Evolutionary conservation across 2,329 filamentous ascomycete genomes (phyloP).

Genomic region (Periglandula ipomoeae): DNA sequence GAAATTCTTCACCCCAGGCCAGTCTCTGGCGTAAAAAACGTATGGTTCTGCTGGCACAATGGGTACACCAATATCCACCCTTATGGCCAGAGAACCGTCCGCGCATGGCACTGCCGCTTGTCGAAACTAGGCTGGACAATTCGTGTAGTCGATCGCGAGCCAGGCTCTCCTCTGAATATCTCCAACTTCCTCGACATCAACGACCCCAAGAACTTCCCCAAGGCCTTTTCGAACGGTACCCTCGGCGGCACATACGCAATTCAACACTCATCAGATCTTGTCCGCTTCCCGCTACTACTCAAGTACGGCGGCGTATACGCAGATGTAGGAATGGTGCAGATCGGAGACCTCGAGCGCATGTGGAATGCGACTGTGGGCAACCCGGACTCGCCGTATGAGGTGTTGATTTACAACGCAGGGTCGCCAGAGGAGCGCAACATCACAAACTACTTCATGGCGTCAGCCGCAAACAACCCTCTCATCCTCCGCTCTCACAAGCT

Average conservation of each 20-base stretch:
- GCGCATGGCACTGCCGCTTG: slow-evolving; percentile 45
- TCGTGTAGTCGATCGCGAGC: slow-evolving; percentile 38
- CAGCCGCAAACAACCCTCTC: slow-evolving; percentile 31
- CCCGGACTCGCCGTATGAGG: slow-evolving; percentile 33
- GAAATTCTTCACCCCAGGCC: slow-evolving; percentile 29
- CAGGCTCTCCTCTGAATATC: slow-evolving; percentile 37
- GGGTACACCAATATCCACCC: slow-evolving; percentile 39
- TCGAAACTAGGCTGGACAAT: slow-evolving; percentile 41
- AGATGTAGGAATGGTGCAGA: slow-evolving; percentile 47
- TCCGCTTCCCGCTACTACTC: slow-evolving; percentile 47
- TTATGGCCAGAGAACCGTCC: slow-evolving; percentile 43
- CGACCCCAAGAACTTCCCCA: slow-evolving; percentile 35
- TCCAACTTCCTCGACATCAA: slow-evolving; percentile 37
- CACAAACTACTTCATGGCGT: slow-evolving; percentile 41
- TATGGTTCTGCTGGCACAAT: slow-evolving; percentile 51
- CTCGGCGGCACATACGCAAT: slow-evolving; percentile 39
- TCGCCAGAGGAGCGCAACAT: slow-evolving; percentile 25
- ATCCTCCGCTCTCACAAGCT: slow-evolving; percentile 38
- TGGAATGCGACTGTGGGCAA: slow-evolving; percentile 42
- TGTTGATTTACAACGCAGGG: slow-evolving; percentile 37
- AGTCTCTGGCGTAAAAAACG: slow-evolving; percentile 37
- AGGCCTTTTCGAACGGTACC: slow-evolving; percentile 38
- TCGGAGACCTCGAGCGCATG: slow-evolving; percentile 45
- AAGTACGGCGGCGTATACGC: slow-evolving; percentile 49
- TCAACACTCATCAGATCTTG: slow-evolving; percentile 49